Conservation (phyloP, 768 basidiomycete species). For the Tremella fuciformis region DNA sequence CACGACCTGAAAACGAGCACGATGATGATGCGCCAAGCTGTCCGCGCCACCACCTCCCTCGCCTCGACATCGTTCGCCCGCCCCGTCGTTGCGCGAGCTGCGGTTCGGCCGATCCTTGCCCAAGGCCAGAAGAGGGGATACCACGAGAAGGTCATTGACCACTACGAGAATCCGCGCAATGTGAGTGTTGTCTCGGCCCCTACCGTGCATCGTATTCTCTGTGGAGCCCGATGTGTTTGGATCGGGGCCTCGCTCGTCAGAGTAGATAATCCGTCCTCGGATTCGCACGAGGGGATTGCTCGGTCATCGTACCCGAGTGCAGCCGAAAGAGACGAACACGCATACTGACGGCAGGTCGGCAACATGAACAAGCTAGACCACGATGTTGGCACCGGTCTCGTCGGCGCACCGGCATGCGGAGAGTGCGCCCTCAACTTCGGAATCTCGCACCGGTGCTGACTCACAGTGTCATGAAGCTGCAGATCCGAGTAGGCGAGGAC, state of each 20-base stretch:
- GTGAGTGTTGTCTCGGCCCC: conserved; percentile 57
- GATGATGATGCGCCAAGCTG: conserved; percentile 32
- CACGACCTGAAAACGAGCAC: too few relatives aligned
- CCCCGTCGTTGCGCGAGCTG: conserved; percentile 16
- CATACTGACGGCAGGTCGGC: conserved; percentile 67
- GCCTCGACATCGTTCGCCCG: conserved; percentile 32
- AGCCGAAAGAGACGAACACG: background rate
- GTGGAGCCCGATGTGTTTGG: too few relatives aligned
- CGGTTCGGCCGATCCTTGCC: conserved; percentile 1
- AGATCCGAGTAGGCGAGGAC: conserved; percentile 92
- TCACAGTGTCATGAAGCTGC: conserved; percentile 84
- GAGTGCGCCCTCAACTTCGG: conserved; percentile 55
- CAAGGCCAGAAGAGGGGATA: conserved; percentile 62
- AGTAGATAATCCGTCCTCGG: too few relatives aligned
- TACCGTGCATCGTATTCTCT: too few relatives aligned
- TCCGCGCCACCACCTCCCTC: conserved; percentile 26
- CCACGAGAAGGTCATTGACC: conserved; percentile 83
- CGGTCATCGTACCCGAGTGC: background rate
- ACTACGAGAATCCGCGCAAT: conserved; percentile 96
- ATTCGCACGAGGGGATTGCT: background rate
- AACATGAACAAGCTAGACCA: conserved; percentile 86
- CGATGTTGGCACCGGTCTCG: conserved; percentile 95
- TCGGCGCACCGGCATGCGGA: conserved; percentile 94
- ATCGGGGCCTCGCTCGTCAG: too few relatives aligned
- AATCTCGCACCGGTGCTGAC: background rate